These are phyloP conservation scores for Testicularia cyperi DNA, from an alignment of 1,284 basidiomycete genomes.

Conservation along the genomic window DNA sequence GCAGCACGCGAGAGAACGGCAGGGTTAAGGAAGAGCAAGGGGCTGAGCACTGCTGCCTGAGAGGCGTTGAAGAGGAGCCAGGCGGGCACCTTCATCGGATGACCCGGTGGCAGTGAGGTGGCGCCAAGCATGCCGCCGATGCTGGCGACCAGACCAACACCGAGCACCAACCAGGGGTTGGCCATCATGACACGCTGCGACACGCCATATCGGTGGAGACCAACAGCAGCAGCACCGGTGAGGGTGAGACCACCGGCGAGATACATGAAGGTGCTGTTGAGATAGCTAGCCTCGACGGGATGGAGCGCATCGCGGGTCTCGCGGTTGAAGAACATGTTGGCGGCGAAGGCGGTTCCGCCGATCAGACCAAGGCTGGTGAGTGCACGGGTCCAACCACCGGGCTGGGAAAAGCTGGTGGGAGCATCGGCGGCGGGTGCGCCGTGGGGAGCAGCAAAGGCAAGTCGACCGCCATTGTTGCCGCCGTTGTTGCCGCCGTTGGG, in stretches of 20 bases:
- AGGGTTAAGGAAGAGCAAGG: constrained; percentile 78
- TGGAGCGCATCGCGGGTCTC: constrained; percentile 50
- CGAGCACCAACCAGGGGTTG: constrained; percentile 85
- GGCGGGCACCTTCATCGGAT: constrained; percentile 59
- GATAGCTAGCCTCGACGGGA: constrained; percentile 62
- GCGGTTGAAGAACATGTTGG: constrained; percentile 58
- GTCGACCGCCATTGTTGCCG: constrained; percentile 6
- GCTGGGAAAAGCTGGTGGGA: constrained; percentile 42
- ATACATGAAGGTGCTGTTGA: constrained; percentile 82
- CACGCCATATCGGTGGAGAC: constrained; percentile 74
- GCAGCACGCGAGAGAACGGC: constrained; percentile 84
- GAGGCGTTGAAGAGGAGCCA: constrained; percentile 74
- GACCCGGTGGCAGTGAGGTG: constrained; percentile 52
- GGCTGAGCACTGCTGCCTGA: constrained; percentile 72
- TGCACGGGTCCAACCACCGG: constrained; percentile 52
- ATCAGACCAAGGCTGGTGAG: constrained; percentile 53
- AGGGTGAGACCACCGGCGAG: constrained; percentile 77
- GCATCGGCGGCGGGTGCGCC: constrained; percentile 38
- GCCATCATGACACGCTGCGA: constrained; percentile 75
- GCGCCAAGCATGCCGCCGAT: constrained; percentile 61
- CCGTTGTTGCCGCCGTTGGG: constrained; percentile 13
- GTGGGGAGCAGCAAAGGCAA: constrained; percentile 43
- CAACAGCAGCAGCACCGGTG: constrained; percentile 75
- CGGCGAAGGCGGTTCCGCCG: constrained; percentile 53
- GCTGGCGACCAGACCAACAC: constrained; percentile 69